These are phyloP conservation scores for Chenopodium berlandieri DNA, from an alignment of 148 eudicot species.

Conservation along the genomic window DNA sequence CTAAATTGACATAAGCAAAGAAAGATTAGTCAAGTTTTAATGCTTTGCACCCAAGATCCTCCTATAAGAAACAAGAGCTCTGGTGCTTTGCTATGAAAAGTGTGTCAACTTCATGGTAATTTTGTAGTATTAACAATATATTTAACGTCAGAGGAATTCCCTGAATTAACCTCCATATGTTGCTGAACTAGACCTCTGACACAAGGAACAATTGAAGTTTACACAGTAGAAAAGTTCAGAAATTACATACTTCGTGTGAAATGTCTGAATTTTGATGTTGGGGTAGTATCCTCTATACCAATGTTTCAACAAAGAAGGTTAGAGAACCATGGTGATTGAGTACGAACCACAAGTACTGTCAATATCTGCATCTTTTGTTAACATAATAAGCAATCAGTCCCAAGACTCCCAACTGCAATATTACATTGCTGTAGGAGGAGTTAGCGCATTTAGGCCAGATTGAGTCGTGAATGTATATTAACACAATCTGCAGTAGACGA, in stretches of 20 bases:
- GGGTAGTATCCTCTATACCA: no score
- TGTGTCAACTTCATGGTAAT: background rate
- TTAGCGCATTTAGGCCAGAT: background rate
- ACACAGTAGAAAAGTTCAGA: background rate
- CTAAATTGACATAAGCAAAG: background rate
- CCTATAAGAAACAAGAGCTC: background rate
- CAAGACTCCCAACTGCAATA: background rate
- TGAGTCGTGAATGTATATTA: no score
- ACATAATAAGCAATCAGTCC: background rate
- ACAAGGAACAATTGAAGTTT: no score
- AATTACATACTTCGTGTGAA: no score
- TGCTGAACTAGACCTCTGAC: no score
- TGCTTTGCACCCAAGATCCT: background rate
- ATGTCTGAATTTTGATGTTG: background rate
- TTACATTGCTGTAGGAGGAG: background rate
- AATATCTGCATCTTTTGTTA: background rate
- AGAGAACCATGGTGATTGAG: background rate
- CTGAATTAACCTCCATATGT: no score
- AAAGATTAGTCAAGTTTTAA: background rate
- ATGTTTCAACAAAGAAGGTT: background rate
- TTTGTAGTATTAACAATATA: no score
- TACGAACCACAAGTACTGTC: background rate
- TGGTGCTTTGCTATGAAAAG: background rate
- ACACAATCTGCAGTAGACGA: no score
- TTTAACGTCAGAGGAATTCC: no score